phyloP scores from a whole-genome alignment of 768 basidiomycete species.

The Kwoniella shandongensis region DNA sequence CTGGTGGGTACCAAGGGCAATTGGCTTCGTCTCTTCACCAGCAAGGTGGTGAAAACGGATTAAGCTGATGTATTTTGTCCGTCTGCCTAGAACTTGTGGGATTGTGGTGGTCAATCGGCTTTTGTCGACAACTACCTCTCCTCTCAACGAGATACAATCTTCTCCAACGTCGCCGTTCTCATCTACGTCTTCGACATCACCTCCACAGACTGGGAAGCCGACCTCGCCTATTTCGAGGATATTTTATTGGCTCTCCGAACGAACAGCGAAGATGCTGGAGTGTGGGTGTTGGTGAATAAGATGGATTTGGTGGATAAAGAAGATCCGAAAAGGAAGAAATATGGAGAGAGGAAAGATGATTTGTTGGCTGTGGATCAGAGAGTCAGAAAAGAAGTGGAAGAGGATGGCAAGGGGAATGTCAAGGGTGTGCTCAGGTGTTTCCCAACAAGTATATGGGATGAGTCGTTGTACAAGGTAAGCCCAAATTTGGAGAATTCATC shows the following conservation, averaged over 20 bases:
- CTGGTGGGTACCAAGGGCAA: too few species aligned
- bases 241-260: conserved; percentile 75
- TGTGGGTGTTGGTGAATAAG: conserved; percentile 93
- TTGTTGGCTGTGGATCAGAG: conserved; percentile 63
- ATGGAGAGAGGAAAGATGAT: conserved; percentile 73
- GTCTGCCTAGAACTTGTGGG: conserved; percentile 72
- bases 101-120: conserved; percentile 96
- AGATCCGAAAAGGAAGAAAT: conserved; percentile 60
- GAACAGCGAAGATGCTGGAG: conserved; percentile 62
- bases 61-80: neutral
- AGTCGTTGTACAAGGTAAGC: conserved; percentile 85
- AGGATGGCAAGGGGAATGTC: conserved; percentile 19
- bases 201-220: conserved; percentile 73
- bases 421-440: conserved; percentile 67
- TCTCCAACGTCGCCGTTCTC: conserved; percentile 92
- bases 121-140: conserved; percentile 98
- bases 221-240: conserved; percentile 86
- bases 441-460: conserved; percentile 95
- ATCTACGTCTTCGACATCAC: conserved; percentile 99
- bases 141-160: conserved; percentile 87
- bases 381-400: conserved; percentile 56
- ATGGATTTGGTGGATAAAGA: conserved; percentile 77
- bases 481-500: too few species aligned
- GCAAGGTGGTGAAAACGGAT: too few species aligned
- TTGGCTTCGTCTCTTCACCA: conserved; percentile 9